Base-by-base conservation (phyloP, 805 yeast genomes). In the Wickerhamomyces tratensis region DNA sequence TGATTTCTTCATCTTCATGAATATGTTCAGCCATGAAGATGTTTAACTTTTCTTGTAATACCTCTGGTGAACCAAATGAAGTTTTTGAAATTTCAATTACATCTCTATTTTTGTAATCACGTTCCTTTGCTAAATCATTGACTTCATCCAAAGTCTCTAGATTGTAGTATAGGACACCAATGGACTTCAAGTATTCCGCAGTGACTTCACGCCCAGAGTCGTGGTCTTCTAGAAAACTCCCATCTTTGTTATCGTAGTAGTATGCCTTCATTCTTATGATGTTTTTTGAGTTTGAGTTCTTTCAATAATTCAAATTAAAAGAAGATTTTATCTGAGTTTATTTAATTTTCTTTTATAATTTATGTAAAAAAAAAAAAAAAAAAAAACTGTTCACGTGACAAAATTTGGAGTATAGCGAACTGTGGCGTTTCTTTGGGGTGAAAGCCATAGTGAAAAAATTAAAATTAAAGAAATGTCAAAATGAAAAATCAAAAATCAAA, bases 1-100 rank as follows among this genome's bases (percentile, higher is more conserved):
- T 70, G 58, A 91, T 91, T 66, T 91, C 98, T 64, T 91, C 98
- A 59, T 91, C 98, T 59, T 91, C 98, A 59, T 91, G 98, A 42
- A 87, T 69, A 62, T 91, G 98, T 57, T 91, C 96, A 39, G 73
- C 67, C 65, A 79, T 86, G 62, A 89, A 88, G 37, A 64, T 72
- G 48, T 74, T 68, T 61, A 91, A 69, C 60, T 87, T 86, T 40
- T 66, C 68, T 49, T 76, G 69, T 53, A 84, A 76, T 0, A 75
- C 80, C 41, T 76, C 81, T 34, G 79, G 79, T 25, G 81, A 77
- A 0, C 77, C 75, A 56, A 87, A 77, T 0, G 83, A 69, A 5
- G 63, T 72, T 29, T 76, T 72, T 29, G 78, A 73, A 41, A 89
- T 71, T 37, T 64, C 65, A 27, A 91, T 76, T 38, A 66, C 69